A percentile compares a stretch with the other conserved stretches of the same genome.
Evolutionary conservation across 225 moss, liverwort and hornwort species (phyloP).

Genomic region (Pleurozium schreberi): DNA sequence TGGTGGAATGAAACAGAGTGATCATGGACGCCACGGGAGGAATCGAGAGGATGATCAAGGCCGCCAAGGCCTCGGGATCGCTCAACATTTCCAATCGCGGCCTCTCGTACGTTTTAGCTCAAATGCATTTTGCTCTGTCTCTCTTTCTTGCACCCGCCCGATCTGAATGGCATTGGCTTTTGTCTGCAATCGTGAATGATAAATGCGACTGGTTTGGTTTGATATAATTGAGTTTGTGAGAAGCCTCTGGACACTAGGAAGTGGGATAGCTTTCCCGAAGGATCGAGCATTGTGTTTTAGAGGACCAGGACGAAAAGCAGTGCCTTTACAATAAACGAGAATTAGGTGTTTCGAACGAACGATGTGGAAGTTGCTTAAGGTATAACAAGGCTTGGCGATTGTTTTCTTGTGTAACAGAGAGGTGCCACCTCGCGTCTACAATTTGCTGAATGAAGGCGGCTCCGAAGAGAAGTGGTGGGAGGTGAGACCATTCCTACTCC

Average conservation of each 20-base stretch:
- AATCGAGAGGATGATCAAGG: conserved; percentile 70
- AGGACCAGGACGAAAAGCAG: background rate
- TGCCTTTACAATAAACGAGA: background rate
- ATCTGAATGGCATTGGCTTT: background rate
- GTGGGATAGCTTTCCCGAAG: background rate
- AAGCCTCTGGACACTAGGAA: background rate
- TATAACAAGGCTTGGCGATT: background rate
- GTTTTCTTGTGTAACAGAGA: conserved; percentile 32
- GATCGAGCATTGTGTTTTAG: background rate
- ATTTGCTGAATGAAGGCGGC: conserved; percentile 64
- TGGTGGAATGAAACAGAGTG: conserved; percentile 15
- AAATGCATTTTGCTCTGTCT: background rate
- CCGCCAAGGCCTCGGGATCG: conserved; percentile 75
- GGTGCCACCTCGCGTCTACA: conserved; percentile 73
- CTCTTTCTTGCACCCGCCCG: background rate
- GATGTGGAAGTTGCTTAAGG: background rate
- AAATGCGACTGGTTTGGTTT: background rate
- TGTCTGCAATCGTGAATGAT: background rate
- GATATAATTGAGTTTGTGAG: background rate
- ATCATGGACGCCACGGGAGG: conserved; percentile 30
- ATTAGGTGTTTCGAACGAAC: background rate
- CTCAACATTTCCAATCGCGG: conserved; percentile 77
- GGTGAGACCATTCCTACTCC: conserved; percentile 19
- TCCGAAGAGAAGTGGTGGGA: conserved; percentile 98
- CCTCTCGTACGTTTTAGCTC: conserved; percentile 30